A percentile compares a stretch with the other conserved stretches of the same genome.
Evolutionary conservation across 139 green algal species (phyloP).

Genomic region (Asterochloris sp.): DNA sequence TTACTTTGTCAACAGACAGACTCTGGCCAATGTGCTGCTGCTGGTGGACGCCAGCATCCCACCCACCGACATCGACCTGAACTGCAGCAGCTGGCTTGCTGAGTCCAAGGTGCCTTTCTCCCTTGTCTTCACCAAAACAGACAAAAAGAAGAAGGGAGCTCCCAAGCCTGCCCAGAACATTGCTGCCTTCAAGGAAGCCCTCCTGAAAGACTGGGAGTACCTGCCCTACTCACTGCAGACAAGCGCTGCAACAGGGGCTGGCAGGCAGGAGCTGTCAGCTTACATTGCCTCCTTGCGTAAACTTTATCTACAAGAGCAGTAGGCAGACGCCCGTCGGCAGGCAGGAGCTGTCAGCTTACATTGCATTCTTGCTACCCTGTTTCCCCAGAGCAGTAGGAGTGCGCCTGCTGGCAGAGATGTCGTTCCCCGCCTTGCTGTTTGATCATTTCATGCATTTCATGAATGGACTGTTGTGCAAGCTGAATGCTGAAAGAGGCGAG

Average conservation of each 20-base stretch:
- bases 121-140: constrained; percentile 82
- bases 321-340: constrained; percentile 25
- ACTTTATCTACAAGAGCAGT: constrained; percentile 5
- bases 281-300: constrained; percentile 55
- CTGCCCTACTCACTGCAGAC: constrained; percentile 55
- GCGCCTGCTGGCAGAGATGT: constrained; percentile 32
- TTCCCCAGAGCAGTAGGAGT: not conserved
- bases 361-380: constrained; percentile 44
- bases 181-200: constrained; percentile 39
- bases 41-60: constrained; percentile 87
- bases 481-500: too few relatives aligned
- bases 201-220: constrained; percentile 34
- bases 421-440: too few relatives aligned
- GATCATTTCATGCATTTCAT: too few relatives aligned
- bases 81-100: constrained; percentile 78
- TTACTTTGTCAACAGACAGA: constrained; percentile 80
- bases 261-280: constrained; percentile 53
- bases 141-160: constrained; percentile 71
- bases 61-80: constrained; percentile 74
- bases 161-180: constrained; percentile 44
- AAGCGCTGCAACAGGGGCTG: constrained; percentile 29
- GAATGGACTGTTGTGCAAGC: too few relatives aligned
- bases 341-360: constrained; percentile 54
- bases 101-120: constrained; percentile 71
- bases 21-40: constrained; percentile 86